Conservation (phyloP, 805 yeast genomes). For the Yarrowia yakushimensis region DNA sequence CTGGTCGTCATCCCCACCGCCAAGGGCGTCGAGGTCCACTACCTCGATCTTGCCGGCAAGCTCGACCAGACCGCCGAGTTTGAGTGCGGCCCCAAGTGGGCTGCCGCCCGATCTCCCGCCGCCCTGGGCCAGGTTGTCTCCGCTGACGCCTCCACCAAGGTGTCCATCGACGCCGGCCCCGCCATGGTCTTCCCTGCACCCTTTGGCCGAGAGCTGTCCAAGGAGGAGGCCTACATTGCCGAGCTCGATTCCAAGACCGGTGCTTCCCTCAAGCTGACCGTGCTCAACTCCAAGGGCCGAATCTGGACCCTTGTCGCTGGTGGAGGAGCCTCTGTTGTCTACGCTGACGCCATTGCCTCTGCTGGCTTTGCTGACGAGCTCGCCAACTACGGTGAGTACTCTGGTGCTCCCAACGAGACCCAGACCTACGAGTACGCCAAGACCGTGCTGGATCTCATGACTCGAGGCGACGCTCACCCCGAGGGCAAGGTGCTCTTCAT, state of each 20-base stretch:
- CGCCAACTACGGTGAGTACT: constrained; percentile 49
- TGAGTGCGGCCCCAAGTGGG: constrained; percentile 50
- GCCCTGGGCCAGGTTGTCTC: constrained; percentile 39
- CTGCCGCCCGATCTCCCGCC: constrained; percentile 45
- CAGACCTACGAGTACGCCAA: constrained; percentile 49
- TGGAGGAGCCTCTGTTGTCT: constrained; percentile 49
- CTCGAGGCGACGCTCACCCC: constrained; percentile 39
- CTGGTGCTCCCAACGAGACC: constrained; percentile 48
- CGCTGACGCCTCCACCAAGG: constrained; percentile 30
- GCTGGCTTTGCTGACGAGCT: constrained; percentile 46
- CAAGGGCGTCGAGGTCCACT: constrained; percentile 43
- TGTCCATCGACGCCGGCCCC: constrained; percentile 44
- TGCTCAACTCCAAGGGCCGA: constrained; percentile 44
- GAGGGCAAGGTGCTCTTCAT: constrained; percentile 46
- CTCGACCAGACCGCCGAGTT: constrained; percentile 49
- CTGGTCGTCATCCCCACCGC: constrained; percentile 44
- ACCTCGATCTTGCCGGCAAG: constrained; percentile 48
- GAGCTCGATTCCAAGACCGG: constrained; percentile 49
- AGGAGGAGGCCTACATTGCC: constrained; percentile 48
- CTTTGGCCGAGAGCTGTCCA: constrained; percentile 45
- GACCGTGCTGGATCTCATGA: constrained; percentile 47
- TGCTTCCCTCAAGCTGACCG: constrained; percentile 46
- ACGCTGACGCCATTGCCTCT: constrained; percentile 48
- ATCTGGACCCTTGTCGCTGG: constrained; percentile 50
- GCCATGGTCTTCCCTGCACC: constrained; percentile 51